phyloP scores from a whole-genome alignment of 345 rosid genomes.

The Carallia pectinifolia region DNA sequence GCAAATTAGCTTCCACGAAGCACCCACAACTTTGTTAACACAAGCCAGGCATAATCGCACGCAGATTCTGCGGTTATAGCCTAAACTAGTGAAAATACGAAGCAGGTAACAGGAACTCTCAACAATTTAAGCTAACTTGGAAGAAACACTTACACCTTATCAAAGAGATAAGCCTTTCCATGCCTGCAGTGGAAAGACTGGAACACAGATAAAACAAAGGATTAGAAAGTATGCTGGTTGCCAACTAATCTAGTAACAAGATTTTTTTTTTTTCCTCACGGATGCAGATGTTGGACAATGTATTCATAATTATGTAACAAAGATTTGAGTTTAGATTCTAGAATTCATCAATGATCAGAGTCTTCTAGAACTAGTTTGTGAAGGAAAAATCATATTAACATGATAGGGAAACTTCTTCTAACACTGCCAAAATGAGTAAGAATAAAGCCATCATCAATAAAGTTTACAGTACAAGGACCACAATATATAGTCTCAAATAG shows the following conservation, averaged over 20 bases:
- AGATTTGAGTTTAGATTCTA: background rate
- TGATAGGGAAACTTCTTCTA: background rate
- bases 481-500: background rate
- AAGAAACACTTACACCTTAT: slow-evolving; percentile 47
- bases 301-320: background rate
- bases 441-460: too few species aligned
- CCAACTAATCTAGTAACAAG: slow-evolving; percentile 4
- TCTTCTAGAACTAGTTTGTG: background rate
- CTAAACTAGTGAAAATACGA: background rate
- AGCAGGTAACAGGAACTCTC: background rate
- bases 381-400: background rate
- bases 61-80: background rate
- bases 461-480: background rate
- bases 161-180: slow-evolving; percentile 80
- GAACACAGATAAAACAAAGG: slow-evolving; percentile 29
- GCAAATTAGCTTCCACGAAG: background rate
- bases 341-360: background rate
- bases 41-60: too few species aligned
- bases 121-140: background rate
- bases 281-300: background rate
- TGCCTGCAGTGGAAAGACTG: slow-evolving; percentile 73
- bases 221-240: slow-evolving; percentile 11
- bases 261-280: too few species aligned
- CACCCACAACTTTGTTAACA: background rate
- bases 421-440: too few species aligned